Base-by-base conservation (phyloP, 345 rosid species). In the Lepidium sativum region DNA sequence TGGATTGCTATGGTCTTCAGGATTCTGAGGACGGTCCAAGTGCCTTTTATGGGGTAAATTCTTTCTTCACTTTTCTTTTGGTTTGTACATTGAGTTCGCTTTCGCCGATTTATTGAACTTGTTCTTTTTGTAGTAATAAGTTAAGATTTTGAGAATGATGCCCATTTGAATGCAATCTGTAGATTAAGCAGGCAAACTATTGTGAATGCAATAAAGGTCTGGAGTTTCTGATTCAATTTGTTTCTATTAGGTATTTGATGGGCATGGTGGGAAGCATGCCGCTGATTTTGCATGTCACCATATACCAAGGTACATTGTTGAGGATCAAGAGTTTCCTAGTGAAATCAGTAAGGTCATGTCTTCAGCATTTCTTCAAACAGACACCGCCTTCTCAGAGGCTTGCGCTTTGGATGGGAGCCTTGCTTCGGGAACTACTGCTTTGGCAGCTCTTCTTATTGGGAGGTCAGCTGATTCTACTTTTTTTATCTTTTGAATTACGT, bases 191-290 rank as follows among this genome's bases (percentile, higher is more conserved):
- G n/a, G 50, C 17, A 39, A 38, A 41, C 11, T 17, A 38, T n/a
- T 9, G 41, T 60, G 32, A 13, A 32, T 62, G 12, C n/a, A 18
- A 5, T 45, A 1, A 5, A 57, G 14, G 20, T 52, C 0, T 49
- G 32, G 32, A 20, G 32, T 64, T 47, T 47, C 48, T 29, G 18
- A 47, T 44, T 23, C 0, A 1, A n/a, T n/a, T 27, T 52, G 15
- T 20, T 35, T 52, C 4, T 49, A 8, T 54, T 65, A 86, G 88
- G 80, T 86, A 6, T 86, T 90, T 74, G 98, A 91, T 75, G 96
- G 98, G 21, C 96, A 91, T 77, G 95, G 87, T 20, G 96, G 98
- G 64, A 88, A 85, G 73, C 92, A 88, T 77, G 98, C 98, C 17
- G 96, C 98, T 34, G 87, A 88, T 34, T 89, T 86, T 71, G 88